Conservation (phyloP, 805 yeast genomes). For the Cyberlindnera euphorbiae region DNA sequence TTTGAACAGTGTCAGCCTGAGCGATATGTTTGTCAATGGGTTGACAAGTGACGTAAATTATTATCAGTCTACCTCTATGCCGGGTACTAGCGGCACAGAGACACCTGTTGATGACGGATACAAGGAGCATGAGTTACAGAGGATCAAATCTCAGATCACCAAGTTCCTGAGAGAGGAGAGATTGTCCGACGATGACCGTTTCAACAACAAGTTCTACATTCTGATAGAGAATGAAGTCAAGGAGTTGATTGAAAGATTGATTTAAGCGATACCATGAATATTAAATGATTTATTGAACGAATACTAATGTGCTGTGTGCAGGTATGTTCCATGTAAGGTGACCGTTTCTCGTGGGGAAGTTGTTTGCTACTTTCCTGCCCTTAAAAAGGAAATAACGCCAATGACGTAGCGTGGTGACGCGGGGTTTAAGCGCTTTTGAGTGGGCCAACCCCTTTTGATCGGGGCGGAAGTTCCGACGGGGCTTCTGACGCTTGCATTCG, state of each 20-base stretch:
- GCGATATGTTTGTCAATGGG: slow-evolving; percentile 27
- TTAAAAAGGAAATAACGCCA: no score
- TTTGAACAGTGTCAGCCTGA: slow-evolving; percentile 21
- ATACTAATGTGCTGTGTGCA: no score
- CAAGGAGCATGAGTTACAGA: slow-evolving; percentile 25
- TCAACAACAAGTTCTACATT: slow-evolving; percentile 26
- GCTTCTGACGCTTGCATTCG: no score
- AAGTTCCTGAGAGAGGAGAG: slow-evolving; percentile 27
- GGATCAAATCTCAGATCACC: slow-evolving; percentile 26
- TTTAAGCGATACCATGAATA: slow-evolving; percentile 5
- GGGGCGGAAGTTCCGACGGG: no score
- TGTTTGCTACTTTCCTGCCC: no score
- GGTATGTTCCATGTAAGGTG: no score
- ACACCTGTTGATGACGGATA: slow-evolving; percentile 22
- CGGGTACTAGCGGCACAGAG: slow-evolving; percentile 1
- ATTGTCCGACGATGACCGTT: slow-evolving; percentile 26
- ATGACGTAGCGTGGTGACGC: no score
- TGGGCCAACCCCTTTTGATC: no score
- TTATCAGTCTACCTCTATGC: slow-evolving; percentile 4
- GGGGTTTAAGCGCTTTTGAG: no score
- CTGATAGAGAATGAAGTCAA: slow-evolving; percentile 26
- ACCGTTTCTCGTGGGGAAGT: no score
- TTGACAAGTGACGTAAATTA: slow-evolving; percentile 20
- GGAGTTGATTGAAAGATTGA: slow-evolving; percentile 26
- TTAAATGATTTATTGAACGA: no score